Base-by-base conservation (phyloP, 108 stramenopile species). In the Poteriospumella lacustris region DNA sequence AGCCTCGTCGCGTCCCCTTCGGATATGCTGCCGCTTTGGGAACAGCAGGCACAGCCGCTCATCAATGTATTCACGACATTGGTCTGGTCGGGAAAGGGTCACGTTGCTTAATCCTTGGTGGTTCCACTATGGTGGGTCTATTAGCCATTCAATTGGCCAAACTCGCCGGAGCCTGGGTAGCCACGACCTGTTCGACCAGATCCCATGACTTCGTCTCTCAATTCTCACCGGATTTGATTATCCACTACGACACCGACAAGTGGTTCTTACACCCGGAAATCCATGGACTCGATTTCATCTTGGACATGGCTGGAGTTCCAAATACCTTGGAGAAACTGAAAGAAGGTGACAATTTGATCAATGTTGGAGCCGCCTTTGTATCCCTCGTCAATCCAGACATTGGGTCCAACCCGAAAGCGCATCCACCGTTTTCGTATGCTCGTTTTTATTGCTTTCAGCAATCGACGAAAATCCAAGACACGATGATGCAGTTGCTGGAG, bases 81-180 rank as follows among this genome's bases (percentile, higher is more conserved):
- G 70, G 44, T 5, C 26, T 33, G 36, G 33, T 73, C 40, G 70
- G 3, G 15, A 5, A 15, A 5, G 36, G 41, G 36, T 73, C 70
- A 19, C 38, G 41, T 26, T 5, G 26, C 5, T 31, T 73, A 26
- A 73, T 73, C 41, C 41, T 73, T 73, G 70, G 70, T 19, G 70
- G 70, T 12, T 73, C 70, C 15, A 42, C 70, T 3, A 26, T 31
- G 3, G 70, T 73, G 9, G 70, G 70, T 34, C 3, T 24, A 3
- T 9, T 73, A 26, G 70, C 70, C 43, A 73, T 73, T 73, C 70
- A 73, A 56, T 12, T 73, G 15, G 5, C 12, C 28, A 73, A 73
- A 24, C 5, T 12, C 5, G 5, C 3, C 3, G 12, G 70, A 12
- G 70, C 70, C 42, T 73, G 5, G 12, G 70, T 73, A 3, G 70